Percentiles rank a stretch among this genome's conserved stretches.
Evolutionary conservation across 2,329 filamentous ascomycete species (phyloP).

Genomic region (Alternaria hordeiaustralica): DNA sequence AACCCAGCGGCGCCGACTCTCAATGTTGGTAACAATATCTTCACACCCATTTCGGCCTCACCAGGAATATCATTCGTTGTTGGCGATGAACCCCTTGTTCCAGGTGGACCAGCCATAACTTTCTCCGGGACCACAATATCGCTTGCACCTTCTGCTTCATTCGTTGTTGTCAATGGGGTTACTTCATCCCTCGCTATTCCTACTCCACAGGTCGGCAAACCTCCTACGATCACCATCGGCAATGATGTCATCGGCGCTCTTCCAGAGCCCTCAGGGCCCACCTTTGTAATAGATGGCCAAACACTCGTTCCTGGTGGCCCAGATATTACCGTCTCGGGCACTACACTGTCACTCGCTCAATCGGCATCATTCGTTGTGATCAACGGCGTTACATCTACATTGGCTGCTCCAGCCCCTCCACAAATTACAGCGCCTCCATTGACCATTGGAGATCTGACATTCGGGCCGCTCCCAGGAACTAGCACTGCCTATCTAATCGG

Average conservation of each 20-base stretch:
- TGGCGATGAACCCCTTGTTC: constrained; percentile 44
- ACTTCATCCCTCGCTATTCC: constrained; percentile 42
- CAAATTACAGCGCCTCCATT: constrained; percentile 37
- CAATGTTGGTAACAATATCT: constrained; percentile 35
- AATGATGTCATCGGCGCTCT: constrained; percentile 24
- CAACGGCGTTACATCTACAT: constrained; percentile 44
- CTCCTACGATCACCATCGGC: constrained; percentile 26
- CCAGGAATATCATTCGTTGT: constrained; percentile 47
- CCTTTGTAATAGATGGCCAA: constrained; percentile 47
- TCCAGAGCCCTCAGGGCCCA: constrained; percentile 10
- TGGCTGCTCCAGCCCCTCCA: constrained; percentile 33
- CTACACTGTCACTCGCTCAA: constrained; percentile 40
- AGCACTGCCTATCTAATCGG: constrained; percentile 48
- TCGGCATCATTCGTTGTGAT: constrained; percentile 42
- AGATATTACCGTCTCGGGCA: constrained; percentile 42
- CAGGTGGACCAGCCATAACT: constrained; percentile 41
- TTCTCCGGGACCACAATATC: constrained; percentile 42
- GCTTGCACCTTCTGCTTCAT: constrained; percentile 32
- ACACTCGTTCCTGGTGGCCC: constrained; percentile 47
- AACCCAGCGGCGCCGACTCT: constrained; percentile 32
- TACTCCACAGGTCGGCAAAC: constrained; percentile 14
- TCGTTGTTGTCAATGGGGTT: constrained; percentile 40
- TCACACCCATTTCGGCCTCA: constrained; percentile 31
- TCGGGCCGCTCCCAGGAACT: constrained; percentile 36
- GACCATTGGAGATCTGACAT: constrained; percentile 37